Evolutionary conservation across 768 basidiomycete genomes (phyloP), one percentile per base, ranked within the genome.

Genomic region (Steccherinum ochraceum): DNA sequence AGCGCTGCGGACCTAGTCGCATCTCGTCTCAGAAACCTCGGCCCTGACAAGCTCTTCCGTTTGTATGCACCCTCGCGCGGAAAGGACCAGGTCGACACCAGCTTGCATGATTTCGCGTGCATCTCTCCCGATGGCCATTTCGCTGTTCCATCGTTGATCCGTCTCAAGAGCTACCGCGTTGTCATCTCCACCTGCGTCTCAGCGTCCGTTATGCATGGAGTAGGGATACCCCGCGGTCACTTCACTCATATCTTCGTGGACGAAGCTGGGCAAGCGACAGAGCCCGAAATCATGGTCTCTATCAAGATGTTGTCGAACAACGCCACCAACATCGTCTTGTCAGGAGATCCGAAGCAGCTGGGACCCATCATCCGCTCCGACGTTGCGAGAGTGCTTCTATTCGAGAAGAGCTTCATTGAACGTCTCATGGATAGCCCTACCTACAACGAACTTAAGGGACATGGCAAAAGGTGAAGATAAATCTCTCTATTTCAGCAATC

Each of bases 241-340:
- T 88, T 79, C 61, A 74, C 70, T 7, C 82, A 87, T 53, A 80
- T 88, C 12, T 83, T 87, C 59, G 64, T 84, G 7, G 84, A 88
- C 56, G 84, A 88, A 60, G 84, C 84, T 0, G 84, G 82, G 0
- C 84, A 88, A 57, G 83, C 83, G 2, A 81, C 79, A 0, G 85
- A 88, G 61, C 81, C 84, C 0, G 84, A 86, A 60, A 71, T 72
- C 0, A 80, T 84, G 64, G 72, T 84, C 13, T 64, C 78, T 0
- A 76, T 86, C 65, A 81, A 81, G 66, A 79, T 77, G 0, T 71
- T 84, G 63, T 77, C 80, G 0, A 70, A 76, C 49, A 61, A 61
- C 3, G 49, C 57, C 0, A 87, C 84, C 0, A 82, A 79, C 45
- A 64, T 87, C 21, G 62, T 87, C 2, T 68, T 89, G 0, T 78